phyloP scores from a whole-genome alignment of 306 rosid genomes.

The Mimosa pudica region DNA sequence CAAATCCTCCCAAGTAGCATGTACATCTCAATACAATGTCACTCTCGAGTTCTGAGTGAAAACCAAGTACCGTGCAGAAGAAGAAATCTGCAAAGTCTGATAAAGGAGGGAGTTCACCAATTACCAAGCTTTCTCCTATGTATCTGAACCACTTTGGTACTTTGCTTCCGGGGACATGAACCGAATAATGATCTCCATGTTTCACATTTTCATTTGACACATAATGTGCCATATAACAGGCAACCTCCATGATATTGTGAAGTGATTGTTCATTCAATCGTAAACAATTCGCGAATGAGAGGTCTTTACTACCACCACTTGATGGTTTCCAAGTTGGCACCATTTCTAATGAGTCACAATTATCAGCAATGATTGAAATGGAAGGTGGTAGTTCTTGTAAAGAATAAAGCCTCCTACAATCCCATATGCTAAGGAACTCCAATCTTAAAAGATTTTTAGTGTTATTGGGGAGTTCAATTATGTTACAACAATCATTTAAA shows the following conservation, averaged over 20 bases:
- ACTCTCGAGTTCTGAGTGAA: not conserved
- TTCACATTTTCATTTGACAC: not conserved
- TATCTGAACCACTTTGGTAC: not conserved
- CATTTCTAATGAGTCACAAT: not conserved
- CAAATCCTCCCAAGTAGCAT: not conserved
- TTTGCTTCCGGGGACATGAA: not conserved
- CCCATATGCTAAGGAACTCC: rapidly evolving
- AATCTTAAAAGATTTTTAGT: not conserved
- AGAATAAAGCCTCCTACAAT: conserved; percentile 6
- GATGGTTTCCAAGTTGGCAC: not conserved
- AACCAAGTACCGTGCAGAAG: not conserved
- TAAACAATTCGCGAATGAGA: not conserved
- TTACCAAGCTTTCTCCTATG: not conserved
- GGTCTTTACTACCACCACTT: rapidly evolving
- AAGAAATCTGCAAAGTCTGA: not conserved
- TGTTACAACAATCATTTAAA: not conserved
- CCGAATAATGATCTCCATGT: rapidly evolving
- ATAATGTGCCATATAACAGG: not conserved
- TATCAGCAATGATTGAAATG: not conserved
- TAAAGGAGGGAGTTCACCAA: not conserved
- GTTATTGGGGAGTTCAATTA: conserved; percentile 5
- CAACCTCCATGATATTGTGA: not conserved
- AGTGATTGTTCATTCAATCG: not conserved
- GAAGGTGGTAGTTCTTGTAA: conserved; percentile 28
- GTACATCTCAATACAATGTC: not conserved